Conservation (phyloP, 163 green algal genomes). For the Smithsoniella earleae region DNA sequence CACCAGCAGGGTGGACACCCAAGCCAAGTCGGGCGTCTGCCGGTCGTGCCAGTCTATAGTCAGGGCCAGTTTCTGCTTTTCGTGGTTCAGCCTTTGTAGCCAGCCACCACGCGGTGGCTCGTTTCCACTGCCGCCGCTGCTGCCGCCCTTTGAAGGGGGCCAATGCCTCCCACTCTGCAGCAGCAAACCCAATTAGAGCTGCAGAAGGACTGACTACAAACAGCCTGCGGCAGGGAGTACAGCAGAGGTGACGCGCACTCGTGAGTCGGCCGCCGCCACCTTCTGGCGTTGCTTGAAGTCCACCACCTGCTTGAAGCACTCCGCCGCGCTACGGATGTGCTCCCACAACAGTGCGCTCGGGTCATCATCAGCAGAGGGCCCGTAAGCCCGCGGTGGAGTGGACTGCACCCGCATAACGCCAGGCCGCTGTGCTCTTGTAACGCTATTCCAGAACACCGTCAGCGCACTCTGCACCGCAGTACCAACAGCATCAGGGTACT, state of each 20-base stretch:
- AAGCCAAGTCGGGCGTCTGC: neutral
- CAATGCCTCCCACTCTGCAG: neutral
- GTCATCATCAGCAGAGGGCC: no score
- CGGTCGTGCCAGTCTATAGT: conserved; percentile 2
- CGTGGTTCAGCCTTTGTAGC: conserved; percentile 13
- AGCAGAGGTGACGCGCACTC: neutral
- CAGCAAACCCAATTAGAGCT: neutral
- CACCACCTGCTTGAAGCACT: no score
- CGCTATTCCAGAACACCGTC: neutral
- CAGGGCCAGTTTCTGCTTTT: conserved; percentile 14
- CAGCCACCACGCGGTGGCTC: neutral
- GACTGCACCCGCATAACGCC: neutral
- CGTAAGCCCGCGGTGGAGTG: no score
- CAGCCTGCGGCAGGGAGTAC: neutral
- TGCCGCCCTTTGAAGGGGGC: neutral
- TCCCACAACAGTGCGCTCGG: no score
- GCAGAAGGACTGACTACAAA: neutral
- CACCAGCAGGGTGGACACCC: conserved; percentile 5
- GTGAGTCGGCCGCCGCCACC: neutral
- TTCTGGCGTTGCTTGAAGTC: neutral
- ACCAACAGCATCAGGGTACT: neutral
- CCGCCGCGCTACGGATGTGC: no score
- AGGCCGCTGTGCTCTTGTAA: neutral
- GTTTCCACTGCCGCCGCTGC: neutral
- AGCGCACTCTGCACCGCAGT: neutral